Percentiles rank a stretch among this genome's conserved stretches.
Conservation (phyloP, 768 basidiomycete species). For the Termitomyces titanicus region DNA sequence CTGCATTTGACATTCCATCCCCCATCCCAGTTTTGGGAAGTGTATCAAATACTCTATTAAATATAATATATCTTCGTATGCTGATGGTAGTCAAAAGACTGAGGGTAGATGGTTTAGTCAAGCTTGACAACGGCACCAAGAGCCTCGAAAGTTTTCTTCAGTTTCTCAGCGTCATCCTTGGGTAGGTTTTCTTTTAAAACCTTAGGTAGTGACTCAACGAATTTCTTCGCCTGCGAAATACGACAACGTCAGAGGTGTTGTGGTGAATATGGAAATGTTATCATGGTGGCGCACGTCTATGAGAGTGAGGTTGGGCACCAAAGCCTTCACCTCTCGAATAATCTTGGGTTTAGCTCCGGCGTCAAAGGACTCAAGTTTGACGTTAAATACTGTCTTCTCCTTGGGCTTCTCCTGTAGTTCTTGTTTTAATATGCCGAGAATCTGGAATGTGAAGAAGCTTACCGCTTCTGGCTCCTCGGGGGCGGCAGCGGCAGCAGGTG, state of each 20-base stretch:
- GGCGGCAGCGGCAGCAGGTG: constrained; percentile 49
- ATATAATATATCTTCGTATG: constrained; percentile 18
- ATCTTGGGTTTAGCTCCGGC: constrained; percentile 91
- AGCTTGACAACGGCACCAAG: constrained; percentile 86
- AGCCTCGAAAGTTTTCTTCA: constrained; percentile 85
- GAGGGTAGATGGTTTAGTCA: constrained; percentile 47
- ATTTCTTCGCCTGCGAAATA: constrained; percentile 87
- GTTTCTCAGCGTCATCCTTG: constrained; percentile 97
- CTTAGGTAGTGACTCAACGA: constrained; percentile 94
- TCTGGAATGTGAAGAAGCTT: constrained; percentile 18
- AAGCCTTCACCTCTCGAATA: constrained; percentile 94
- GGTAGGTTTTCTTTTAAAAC: constrained; percentile 89
- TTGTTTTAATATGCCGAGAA: neutral
- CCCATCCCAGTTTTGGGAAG: constrained; percentile 2
- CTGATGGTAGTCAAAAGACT: constrained; percentile 4
- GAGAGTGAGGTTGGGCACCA: constrained; percentile 93
- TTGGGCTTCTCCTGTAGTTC: constrained; percentile 82
- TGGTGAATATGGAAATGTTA: neutral
- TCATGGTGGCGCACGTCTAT: constrained; percentile 73
- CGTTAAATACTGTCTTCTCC: constrained; percentile 97
- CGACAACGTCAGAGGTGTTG: constrained; percentile 1
- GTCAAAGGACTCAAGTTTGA: constrained; percentile 93
- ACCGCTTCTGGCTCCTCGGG: constrained; percentile 69
- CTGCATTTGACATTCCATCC: constrained; percentile 9
- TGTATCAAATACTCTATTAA: constrained; percentile 20